Evolutionary conservation across 108 stramenopile genomes (phyloP).

Genomic region (Mayamaea pseudoterrestris): DNA sequence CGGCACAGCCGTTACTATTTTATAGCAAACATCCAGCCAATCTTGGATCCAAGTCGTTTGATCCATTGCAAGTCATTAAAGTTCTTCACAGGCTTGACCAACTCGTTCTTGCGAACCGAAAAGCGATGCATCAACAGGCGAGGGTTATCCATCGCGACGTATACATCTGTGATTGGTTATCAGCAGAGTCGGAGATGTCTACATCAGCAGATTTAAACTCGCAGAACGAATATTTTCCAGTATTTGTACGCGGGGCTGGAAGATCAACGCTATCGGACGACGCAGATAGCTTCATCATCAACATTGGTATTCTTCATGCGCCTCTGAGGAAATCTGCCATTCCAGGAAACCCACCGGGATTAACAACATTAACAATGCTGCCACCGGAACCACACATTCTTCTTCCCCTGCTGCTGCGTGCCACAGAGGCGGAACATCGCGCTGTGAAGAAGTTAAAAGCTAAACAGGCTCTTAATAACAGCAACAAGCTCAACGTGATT

Average conservation of each 20-base stretch:
- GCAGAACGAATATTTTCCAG: slow-evolving; percentile 42
- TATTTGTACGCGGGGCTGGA: slow-evolving; percentile 48
- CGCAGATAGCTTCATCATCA: slow-evolving; percentile 33
- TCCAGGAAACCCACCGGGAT: slow-evolving; percentile 5
- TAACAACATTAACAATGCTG: slow-evolving; percentile 58
- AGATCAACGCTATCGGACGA: slow-evolving; percentile 37
- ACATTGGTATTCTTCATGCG: slow-evolving; percentile 64
- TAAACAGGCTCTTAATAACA: background rate
- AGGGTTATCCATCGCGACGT: slow-evolving; percentile 56
- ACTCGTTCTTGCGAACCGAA: slow-evolving; percentile 36
- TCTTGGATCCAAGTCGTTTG: slow-evolving; percentile 53
- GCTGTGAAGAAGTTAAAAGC: slow-evolving; percentile 30
- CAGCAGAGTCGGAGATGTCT: background rate
- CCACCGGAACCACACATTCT: slow-evolving; percentile 77
- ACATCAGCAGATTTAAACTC: background rate
- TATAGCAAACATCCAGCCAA: slow-evolving; percentile 46
- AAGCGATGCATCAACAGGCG: slow-evolving; percentile 14
- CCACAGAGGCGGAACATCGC: slow-evolving; percentile 53
- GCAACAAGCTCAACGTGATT: slow-evolving; percentile 13
- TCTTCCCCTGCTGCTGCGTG: slow-evolving; percentile 50
- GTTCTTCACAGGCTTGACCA: slow-evolving; percentile 57
- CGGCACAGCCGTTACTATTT: slow-evolving; percentile 50
- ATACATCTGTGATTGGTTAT: slow-evolving; percentile 71
- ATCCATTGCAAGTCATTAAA: slow-evolving; percentile 54
- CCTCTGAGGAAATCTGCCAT: slow-evolving; percentile 23